Conservation (phyloP, 2,329 filamentous ascomycete species). For the Neocucurbitaria cava region DNA sequence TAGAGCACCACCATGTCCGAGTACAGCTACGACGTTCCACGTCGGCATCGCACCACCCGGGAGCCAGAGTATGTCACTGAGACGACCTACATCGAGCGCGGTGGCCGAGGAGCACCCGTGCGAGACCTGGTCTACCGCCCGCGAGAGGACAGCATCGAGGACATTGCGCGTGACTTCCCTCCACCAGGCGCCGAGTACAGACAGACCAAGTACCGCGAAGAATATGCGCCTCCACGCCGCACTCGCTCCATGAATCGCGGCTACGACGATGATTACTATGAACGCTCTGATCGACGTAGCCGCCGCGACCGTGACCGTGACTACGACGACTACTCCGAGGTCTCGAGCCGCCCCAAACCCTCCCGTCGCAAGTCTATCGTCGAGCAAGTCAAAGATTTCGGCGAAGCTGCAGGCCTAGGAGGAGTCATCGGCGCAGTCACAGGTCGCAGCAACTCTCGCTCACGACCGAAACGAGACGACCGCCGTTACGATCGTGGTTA, state of each 20-base stretch:
- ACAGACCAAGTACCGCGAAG: conserved; percentile 57
- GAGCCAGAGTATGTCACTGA: conserved; percentile 60
- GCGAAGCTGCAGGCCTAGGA: conserved; percentile 65
- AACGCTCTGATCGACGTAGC: conserved; percentile 44
- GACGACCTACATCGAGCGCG: conserved; percentile 59
- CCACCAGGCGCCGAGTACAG: conserved; percentile 65
- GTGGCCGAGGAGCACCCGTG: conserved; percentile 51
- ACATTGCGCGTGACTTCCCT: conserved; percentile 83
- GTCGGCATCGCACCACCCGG: conserved; percentile 56
- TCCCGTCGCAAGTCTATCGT: conserved; percentile 65
- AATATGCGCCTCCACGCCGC: conserved; percentile 62
- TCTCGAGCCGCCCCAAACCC: conserved; percentile 49
- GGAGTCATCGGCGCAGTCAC: conserved; percentile 59
- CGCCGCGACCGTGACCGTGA: conserved; percentile 55
- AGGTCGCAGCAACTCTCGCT: conserved; percentile 67
- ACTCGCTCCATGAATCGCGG: conserved; percentile 70
- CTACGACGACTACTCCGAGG: conserved; percentile 56
- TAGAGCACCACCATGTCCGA: conserved; percentile 53
- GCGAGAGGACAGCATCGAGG: conserved; percentile 85
- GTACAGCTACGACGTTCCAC: conserved; percentile 58
- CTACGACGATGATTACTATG: conserved; percentile 60
- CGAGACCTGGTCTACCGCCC: conserved; percentile 60
- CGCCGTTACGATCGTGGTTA: conserved; percentile 62
- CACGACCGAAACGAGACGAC: conserved; percentile 51
- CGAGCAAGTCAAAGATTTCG: conserved; percentile 61